These are phyloP conservation scores for Fusarium lyarnte DNA, from an alignment of 2,329 filamentous ascomycete species.

Conservation along the genomic window DNA sequence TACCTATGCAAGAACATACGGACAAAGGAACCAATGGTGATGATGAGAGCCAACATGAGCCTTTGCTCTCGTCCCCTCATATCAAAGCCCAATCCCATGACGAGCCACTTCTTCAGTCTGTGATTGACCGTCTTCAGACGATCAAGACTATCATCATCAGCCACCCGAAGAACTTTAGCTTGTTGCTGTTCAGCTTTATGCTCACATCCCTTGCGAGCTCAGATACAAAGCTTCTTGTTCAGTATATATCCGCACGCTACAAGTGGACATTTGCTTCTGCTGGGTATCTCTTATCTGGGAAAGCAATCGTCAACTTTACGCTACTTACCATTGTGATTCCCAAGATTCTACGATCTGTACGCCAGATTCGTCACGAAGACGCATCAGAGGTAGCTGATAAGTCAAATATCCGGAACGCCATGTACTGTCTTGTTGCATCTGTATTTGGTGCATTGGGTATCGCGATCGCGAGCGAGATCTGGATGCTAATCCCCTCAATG, in stretches of 20 bases:
- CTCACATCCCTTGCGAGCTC: constrained; percentile 61
- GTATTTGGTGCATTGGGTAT: constrained; percentile 55
- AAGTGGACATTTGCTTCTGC: constrained; percentile 57
- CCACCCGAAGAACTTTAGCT: constrained; percentile 53
- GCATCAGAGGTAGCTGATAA: constrained; percentile 3
- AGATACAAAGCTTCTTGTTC: constrained; percentile 60
- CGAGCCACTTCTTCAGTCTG: constrained; percentile 26
- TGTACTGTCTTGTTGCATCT: constrained; percentile 33
- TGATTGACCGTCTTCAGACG: constrained; percentile 33
- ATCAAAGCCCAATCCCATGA: constrained; percentile 49
- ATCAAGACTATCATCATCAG: constrained; percentile 49
- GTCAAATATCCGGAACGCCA: constrained; percentile 32
- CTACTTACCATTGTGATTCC: constrained; percentile 56
- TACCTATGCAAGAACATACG: constrained; percentile 1
- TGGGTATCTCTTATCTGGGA: constrained; percentile 59
- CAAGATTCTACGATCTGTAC: constrained; percentile 43
- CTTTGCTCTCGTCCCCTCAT: constrained; percentile 52
- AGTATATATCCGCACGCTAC: constrained; percentile 62
- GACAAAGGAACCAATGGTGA: not conserved
- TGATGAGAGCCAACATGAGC: constrained; percentile 48
- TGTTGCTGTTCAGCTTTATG: constrained; percentile 57
- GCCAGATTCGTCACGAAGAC: not conserved
- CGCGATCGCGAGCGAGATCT: constrained; percentile 50
- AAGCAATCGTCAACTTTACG: constrained; percentile 59
- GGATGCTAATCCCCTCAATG: constrained; percentile 55